These are phyloP conservation scores for Saturnispora galanensis DNA, from an alignment of 805 yeast species.

Conservation along the genomic window DNA sequence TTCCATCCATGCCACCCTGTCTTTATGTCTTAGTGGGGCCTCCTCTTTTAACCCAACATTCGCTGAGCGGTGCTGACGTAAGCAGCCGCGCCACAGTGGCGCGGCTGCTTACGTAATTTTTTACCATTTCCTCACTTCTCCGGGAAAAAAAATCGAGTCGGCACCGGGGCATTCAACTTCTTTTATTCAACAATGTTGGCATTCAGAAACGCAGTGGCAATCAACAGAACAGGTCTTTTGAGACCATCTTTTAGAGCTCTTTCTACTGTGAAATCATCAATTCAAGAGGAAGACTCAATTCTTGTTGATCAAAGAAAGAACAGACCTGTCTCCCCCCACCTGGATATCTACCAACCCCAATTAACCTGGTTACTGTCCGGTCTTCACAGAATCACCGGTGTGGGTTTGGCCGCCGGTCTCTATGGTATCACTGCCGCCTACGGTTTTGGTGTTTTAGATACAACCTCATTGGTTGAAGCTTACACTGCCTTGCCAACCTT, in stretches of 20 bases:
- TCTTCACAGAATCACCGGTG: constrained; percentile 83
- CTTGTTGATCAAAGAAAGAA: constrained; percentile 72
- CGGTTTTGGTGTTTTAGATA: constrained; percentile 57
- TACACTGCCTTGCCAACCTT: constrained; percentile 57
- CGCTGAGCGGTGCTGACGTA: neutral
- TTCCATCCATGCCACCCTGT: no score
- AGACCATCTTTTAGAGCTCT: constrained; percentile 23
- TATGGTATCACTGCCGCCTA: constrained; percentile 69
- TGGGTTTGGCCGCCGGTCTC: constrained; percentile 67
- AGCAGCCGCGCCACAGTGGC: neutral
- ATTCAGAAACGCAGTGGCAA: constrained; percentile 13
- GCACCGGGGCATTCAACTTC: constrained; percentile 7
- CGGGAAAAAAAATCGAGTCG: constrained; percentile 5
- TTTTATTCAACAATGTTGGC: constrained; percentile 14
- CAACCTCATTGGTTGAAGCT: constrained; percentile 41
- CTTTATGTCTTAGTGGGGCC: no score
- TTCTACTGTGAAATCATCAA: constrained; percentile 42
- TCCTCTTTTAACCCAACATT: no score
- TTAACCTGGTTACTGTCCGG: constrained; percentile 73
- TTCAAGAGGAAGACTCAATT: constrained; percentile 55
- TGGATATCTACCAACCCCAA: constrained; percentile 85
- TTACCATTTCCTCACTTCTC: neutral
- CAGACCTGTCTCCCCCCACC: constrained; percentile 89
- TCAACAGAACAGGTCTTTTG: constrained; percentile 11
- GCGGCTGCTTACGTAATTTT: no score